phyloP scores from a whole-genome alignment of 257 asterid genomes.

The Gynochthodes officinalis region DNA sequence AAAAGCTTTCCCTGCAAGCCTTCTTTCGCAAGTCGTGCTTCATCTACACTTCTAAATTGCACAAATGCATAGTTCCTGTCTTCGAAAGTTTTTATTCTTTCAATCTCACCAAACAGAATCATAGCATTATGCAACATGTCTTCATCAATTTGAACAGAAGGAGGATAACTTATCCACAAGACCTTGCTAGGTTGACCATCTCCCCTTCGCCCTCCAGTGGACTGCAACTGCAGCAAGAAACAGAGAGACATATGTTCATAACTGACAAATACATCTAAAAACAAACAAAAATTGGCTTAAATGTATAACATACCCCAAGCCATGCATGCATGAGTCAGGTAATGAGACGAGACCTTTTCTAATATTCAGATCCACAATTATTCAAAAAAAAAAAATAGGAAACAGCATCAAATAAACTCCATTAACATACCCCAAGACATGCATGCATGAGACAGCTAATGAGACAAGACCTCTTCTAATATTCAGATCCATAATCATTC shows the following conservation, averaged over 20 bases:
- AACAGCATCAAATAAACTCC: constrained; percentile 14
- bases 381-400: background rate
- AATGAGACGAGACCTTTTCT: background rate
- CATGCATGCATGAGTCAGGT: background rate
- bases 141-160: constrained; percentile 70
- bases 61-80: constrained; percentile 74
- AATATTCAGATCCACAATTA: background rate
- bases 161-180: constrained; percentile 79
- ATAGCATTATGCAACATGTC: constrained; percentile 95
- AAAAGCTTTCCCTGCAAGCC: constrained; percentile 95
- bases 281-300: background rate
- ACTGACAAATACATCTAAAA: constrained; percentile 7
- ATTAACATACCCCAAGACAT: background rate
- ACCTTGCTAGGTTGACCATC: constrained; percentile 64
- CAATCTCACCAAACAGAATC: constrained; percentile 94
- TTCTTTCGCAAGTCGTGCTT: constrained; percentile 90
- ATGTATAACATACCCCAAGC: background rate
- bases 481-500: background rate
- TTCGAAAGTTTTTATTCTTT: constrained; percentile 70
- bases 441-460: background rate
- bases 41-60: constrained; percentile 93
- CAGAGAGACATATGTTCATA: background rate
- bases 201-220: constrained; percentile 45
- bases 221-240: constrained; percentile 53
- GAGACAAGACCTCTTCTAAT: background rate